phyloP scores from a whole-genome alignment of 805 yeast species.

The Soucietia sequanensis region DNA sequence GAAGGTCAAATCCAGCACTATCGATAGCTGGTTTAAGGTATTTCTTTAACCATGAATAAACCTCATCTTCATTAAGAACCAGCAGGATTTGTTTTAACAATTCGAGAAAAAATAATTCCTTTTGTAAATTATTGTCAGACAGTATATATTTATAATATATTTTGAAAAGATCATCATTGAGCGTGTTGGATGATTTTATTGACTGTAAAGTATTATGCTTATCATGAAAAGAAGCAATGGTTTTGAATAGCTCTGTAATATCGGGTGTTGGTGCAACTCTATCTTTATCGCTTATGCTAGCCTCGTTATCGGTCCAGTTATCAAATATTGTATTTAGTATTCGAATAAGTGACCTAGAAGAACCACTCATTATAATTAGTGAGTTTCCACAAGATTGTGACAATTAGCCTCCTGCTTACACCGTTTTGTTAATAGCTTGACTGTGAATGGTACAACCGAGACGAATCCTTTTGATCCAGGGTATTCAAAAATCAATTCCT shows the following conservation, averaged over 20 bases:
- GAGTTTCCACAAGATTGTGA: no score
- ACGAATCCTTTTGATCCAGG: no score
- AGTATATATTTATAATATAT: slow-evolving; percentile 31
- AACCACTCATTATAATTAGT: slow-evolving; percentile 17
- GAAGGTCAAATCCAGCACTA: slow-evolving; percentile 52
- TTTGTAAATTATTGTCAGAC: slow-evolving; percentile 23
- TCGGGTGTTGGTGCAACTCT: no score
- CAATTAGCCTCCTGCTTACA: no score
- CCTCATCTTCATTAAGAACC: slow-evolving; percentile 28
- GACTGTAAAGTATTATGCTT: slow-evolving; percentile 36
- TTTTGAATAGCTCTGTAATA: slow-evolving; percentile 12
- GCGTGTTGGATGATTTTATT: slow-evolving; percentile 24
- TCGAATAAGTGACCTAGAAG: slow-evolving; percentile 25
- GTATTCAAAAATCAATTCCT: no score
- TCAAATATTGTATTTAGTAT: slow-evolving; percentile 24
- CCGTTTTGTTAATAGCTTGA: no score
- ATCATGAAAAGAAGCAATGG: slow-evolving; percentile 17
- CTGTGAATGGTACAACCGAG: no score
- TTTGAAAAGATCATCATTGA: slow-evolving; percentile 33
- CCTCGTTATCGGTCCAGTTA: slow-evolving; percentile 14
- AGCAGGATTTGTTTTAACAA: slow-evolving; percentile 34
- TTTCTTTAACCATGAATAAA: slow-evolving; percentile 49
- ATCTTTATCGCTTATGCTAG: no score
- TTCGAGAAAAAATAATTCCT: slow-evolving; percentile 40
- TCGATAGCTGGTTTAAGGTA: slow-evolving; percentile 53